Percentiles rank a stretch among this genome's conserved stretches.
Conservation (phyloP, 192 early-diverging fungal genomes). For the Entomortierella lignicola region DNA sequence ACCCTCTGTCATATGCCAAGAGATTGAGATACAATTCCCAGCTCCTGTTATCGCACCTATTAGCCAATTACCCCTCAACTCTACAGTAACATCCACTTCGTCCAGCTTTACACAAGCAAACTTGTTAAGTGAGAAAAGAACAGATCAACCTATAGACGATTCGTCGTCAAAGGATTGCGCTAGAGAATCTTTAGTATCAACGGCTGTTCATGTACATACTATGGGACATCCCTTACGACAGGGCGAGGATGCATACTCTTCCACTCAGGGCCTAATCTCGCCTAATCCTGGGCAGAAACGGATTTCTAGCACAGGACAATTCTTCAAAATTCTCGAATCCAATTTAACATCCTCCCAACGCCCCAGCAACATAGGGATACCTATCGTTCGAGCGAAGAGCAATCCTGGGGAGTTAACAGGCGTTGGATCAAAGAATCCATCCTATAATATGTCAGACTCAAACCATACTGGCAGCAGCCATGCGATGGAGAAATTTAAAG, state of each 20-base stretch:
- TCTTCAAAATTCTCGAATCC: neutral
- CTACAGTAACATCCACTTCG: neutral
- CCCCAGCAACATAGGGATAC: constrained; percentile 14
- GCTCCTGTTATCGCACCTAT: constrained; percentile 13
- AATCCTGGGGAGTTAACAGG: constrained; percentile 34
- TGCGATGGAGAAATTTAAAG: constrained; percentile 42
- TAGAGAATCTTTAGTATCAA: neutral
- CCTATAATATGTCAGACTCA: neutral
- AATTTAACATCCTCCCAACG: neutral
- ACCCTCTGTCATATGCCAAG: constrained; percentile 42
- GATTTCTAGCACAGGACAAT: constrained; percentile 4
- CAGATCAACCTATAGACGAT: constrained; percentile 3
- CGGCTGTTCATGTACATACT: constrained; percentile 7
- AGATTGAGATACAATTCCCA: constrained; percentile 42
- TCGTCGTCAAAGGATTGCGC: neutral
- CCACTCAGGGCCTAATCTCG: neutral
- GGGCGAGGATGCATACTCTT: neutral
- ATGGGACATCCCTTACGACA: neutral
- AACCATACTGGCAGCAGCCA: constrained; percentile 8
- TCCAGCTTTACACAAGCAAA: neutral
- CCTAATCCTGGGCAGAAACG: constrained; percentile 5
- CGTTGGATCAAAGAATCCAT: constrained; percentile 9
- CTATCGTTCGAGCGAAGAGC: constrained; percentile 39
- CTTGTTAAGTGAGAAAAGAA: constrained; percentile 1
- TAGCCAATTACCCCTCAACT: neutral